Evolutionary conservation across 2,329 filamentous ascomycete genomes (phyloP).

Genomic region (Colletotrichum eleusines): DNA sequence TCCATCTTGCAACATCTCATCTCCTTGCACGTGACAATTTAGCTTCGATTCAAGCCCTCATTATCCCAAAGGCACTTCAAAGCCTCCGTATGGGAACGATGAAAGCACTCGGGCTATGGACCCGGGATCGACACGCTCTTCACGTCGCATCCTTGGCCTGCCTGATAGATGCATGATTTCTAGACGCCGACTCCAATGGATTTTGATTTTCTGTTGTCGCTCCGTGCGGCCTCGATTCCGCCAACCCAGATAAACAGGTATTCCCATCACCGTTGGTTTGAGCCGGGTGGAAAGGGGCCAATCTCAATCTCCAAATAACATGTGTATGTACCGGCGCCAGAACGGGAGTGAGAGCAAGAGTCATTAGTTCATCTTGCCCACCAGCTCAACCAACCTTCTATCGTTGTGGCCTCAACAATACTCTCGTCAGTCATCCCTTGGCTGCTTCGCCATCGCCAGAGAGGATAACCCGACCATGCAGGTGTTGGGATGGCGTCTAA

Average conservation of each 20-base stretch:
- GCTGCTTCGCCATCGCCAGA: neutral
- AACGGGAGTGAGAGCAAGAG: constrained; percentile 26
- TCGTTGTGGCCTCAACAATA: neutral
- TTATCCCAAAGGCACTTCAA: constrained; percentile 10
- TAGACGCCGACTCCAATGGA: neutral
- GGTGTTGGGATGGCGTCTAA: neutral
- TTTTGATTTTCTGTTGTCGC: neutral
- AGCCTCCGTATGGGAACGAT: constrained; percentile 19
- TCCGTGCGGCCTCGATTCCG: neutral
- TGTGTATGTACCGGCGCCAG: neutral
- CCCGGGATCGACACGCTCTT: constrained; percentile 23
- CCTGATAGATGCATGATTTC: neutral
- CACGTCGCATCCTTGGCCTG: constrained; percentile 20
- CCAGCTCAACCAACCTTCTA: neutral
- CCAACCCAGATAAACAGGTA: neutral
- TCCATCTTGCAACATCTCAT: constrained; percentile 24
- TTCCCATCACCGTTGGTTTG: neutral
- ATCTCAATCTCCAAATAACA: neutral
- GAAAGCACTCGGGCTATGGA: constrained; percentile 14
- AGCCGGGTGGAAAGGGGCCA: constrained; percentile 7
- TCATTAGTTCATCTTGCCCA: constrained; percentile 22
- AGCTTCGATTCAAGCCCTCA: neutral
- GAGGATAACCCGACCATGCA: neutral
- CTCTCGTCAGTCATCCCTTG: constrained; percentile 1
- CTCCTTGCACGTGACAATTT: neutral